Evolutionary conservation across 2,329 filamentous ascomycete species (phyloP).

Genomic region (Decorospora gaudefroyi): DNA sequence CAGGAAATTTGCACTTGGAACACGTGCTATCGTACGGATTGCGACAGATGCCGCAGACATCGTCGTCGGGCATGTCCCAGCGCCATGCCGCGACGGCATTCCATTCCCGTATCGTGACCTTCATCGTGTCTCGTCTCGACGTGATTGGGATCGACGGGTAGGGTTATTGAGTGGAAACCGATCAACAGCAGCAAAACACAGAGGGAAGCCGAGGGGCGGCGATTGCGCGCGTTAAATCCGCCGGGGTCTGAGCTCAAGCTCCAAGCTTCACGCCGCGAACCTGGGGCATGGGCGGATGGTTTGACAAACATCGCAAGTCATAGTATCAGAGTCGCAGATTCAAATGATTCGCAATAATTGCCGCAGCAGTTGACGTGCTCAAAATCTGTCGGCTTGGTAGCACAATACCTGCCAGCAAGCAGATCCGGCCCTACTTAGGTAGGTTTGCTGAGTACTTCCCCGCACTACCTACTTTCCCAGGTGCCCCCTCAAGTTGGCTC

Average conservation of each 20-base stretch:
- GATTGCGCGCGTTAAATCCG: conserved; percentile 11
- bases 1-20: conserved; percentile 96
- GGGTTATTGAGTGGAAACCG: conserved; percentile 22
- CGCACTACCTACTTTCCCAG: conserved; percentile 15
- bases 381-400: no score
- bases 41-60: conserved; percentile 98
- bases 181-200: conserved; percentile 13
- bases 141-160: conserved; percentile 6
- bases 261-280: conserved; percentile 2
- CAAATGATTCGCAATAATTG: neutral
- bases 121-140: conserved; percentile 63
- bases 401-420: neutral
- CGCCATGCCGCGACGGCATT: conserved; percentile 94
- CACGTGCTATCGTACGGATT: conserved; percentile 98
- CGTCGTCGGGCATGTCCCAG: conserved; percentile 96
- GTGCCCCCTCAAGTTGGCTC: conserved; percentile 5
- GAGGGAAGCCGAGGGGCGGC: conserved; percentile 19
- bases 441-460: conserved; percentile 7
- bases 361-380: neutral
- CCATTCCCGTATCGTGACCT: conserved; percentile 92
- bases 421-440: conserved; percentile 14
- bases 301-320: no score
- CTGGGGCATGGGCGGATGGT: no score
- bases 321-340: no score
- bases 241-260: conserved; percentile 20